These are phyloP conservation scores for Protostelium mycophagum DNA, from an alignment of 78 protist species.

Conservation along the genomic window DNA sequence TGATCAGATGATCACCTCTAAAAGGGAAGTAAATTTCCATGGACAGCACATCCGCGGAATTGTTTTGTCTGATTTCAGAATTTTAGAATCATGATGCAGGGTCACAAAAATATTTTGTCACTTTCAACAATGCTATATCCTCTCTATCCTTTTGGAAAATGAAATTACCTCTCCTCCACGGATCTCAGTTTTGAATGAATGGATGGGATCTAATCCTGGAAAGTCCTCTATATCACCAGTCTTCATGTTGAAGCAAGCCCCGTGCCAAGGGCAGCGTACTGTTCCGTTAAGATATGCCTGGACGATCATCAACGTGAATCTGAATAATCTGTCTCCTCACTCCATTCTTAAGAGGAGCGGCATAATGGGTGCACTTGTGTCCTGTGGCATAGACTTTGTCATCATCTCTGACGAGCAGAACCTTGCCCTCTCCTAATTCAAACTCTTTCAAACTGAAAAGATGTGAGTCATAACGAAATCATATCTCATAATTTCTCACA, in stretches of 20 bases:
- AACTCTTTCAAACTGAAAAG: not conserved
- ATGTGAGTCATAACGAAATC: not conserved
- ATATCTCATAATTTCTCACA: not conserved
- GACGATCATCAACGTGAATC: not conserved
- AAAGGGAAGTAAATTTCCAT: too few species aligned
- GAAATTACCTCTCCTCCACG: not conserved
- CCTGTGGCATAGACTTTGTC: not conserved
- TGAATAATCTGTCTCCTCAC: constrained; percentile 2
- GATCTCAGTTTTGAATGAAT: not conserved
- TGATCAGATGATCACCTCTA: too few species aligned
- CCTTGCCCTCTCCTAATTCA: constrained; percentile 7
- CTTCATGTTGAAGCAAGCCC: constrained; percentile 23
- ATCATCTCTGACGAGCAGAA: not conserved
- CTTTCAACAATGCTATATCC: too few species aligned
- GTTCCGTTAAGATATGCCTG: constrained; percentile 1
- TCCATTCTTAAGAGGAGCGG: constrained; percentile 18
- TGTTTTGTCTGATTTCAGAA: too few species aligned
- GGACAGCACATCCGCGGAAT: too few species aligned
- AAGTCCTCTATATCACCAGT: constrained; percentile 37
- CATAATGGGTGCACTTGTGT: constrained; percentile 20
- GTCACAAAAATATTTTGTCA: too few species aligned
- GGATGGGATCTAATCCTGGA: constrained; percentile 15
- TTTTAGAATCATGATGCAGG: too few species aligned
- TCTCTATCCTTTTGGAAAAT: not conserved
- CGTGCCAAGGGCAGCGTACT: constrained; percentile 31